Base-by-base conservation (phyloP, 1,284 basidiomycete genomes). In the Leccinum pachyderme region DNA sequence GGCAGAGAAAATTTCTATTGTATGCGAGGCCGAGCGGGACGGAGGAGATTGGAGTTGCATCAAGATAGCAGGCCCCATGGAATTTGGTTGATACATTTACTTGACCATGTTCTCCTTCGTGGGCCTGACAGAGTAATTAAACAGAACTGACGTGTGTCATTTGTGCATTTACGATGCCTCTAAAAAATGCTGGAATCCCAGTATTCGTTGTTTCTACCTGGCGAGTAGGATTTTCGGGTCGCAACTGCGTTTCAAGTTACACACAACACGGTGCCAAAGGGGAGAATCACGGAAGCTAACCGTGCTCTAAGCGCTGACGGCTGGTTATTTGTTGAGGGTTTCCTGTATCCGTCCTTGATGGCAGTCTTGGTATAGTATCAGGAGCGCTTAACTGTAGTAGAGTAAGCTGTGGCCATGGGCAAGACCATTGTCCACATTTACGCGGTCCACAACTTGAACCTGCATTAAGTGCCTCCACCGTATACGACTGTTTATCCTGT, bases 191-290 rank as follows among this genome's bases (percentile, higher is more conserved):
- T 6, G 70, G 72, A 44, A 72, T 89, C 1, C 78, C 79, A 1
- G 77, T 90, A 5, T 89, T 86, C 65, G 82, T 79, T 9, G 59
- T 86, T 28, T 88, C 86, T 9, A 89, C 87, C n/a, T 90, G 84
- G 86, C 86, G 61, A 61, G 75, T 66, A 44, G 24, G 24, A 46
- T 15, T 18, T 18, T 39, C 1, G n/a, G 12, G 5, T n/a, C 1
- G 41, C 18, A 45, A 11, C 44, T 22, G 39, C 47, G 22, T 37
- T 39, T 51, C 25, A 28, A 41, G 45, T 55, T 47, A 49, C 48
- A 51, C 13, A 22, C 47, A 41, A 29, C 32, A 53, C 49, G 27
- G 75, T 86, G 8, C 78, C 81, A 6, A 73, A 69, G 51, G 76
- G 71, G 25, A 75, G 74, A 62, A 59, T 75, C 9, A 59, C 66